These are phyloP conservation scores for Daldinia vernicosa DNA, from an alignment of 495 filamentous ascomycete species.

Conservation along the genomic window DNA sequence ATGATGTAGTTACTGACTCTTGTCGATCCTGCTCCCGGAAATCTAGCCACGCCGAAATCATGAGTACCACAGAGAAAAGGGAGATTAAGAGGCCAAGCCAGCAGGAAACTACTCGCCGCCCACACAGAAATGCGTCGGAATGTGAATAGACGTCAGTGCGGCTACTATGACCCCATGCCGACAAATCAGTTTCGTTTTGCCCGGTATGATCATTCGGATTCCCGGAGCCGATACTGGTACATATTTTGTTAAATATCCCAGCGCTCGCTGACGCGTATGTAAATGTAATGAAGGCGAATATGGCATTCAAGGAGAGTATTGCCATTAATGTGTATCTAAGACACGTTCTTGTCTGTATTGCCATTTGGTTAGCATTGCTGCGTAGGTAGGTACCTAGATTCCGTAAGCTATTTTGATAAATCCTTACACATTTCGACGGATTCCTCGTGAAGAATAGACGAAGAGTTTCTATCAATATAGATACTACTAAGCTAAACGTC, in stretches of 20 bases:
- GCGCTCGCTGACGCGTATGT: not conserved
- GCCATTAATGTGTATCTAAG: conserved; percentile 17
- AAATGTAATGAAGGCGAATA: conserved; percentile 22
- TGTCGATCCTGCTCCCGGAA: conserved; percentile 23
- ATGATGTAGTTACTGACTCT: not conserved
- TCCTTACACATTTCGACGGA: conserved; percentile 19
- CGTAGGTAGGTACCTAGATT: no score
- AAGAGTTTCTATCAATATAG: conserved; percentile 16
- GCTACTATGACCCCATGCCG: not conserved
- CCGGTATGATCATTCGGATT: not conserved
- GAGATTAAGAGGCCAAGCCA: conserved; percentile 30
- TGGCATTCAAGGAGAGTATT: conserved; percentile 25
- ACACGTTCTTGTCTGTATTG: conserved; percentile 17
- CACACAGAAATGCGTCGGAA: not conserved
- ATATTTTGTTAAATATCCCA: not conserved
- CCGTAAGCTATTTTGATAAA: not conserved
- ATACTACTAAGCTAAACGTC: conserved; percentile 24
- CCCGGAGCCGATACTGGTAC: not conserved
- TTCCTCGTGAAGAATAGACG: conserved; percentile 6
- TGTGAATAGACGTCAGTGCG: not conserved
- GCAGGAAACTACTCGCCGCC: conserved; percentile 1
- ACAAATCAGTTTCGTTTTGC: not conserved
- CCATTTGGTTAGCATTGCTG: not conserved
- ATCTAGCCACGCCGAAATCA: conserved; percentile 26
- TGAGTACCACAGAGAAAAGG: conserved; percentile 19